Percentiles rank a stretch among this genome's conserved stretches.
Conservation (phyloP, 139 green algal species). For the Astrephomene gubernaculifera region DNA sequence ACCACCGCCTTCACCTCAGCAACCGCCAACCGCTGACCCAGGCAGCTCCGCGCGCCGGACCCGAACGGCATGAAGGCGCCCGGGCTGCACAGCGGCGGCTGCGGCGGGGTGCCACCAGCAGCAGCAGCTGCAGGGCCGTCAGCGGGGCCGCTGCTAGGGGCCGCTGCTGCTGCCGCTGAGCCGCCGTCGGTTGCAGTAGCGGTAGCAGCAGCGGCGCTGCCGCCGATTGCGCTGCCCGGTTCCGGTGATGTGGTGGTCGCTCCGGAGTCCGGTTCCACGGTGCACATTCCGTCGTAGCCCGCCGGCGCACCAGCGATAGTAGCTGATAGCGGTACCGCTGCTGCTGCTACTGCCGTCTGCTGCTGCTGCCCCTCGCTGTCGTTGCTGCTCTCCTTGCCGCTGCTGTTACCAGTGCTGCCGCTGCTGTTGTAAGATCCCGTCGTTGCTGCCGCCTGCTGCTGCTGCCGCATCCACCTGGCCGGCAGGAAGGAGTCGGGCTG, state of each 20-base stretch:
- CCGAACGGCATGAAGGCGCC: conserved; percentile 54
- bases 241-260: too few relatives aligned
- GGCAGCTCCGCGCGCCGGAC: conserved; percentile 34
- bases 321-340: too few relatives aligned
- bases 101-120: not conserved
- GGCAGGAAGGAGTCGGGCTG: conserved; percentile 19
- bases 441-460: not conserved
- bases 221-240: too few relatives aligned
- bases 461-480: conserved; percentile 32
- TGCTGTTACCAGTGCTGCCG: too few relatives aligned
- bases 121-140: not conserved
- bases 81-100: conserved; percentile 18
- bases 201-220: not conserved
- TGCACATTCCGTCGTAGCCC: conserved; percentile 21
- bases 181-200: too few relatives aligned
- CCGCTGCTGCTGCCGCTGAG: not conserved
- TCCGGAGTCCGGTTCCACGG: conserved; percentile 2
- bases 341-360: too few relatives aligned
- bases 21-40: conserved; percentile 42
- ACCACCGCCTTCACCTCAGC: conserved; percentile 48
- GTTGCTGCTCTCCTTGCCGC: too few relatives aligned
- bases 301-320: too few relatives aligned
- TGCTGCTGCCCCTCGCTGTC: too few relatives aligned
- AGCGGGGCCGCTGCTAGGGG: not conserved
- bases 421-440: too few relatives aligned